Evolutionary conservation across 1,139 yeast genomes (phyloP), one percentile per base, ranked within the genome.

Genomic region (Taphrina betulina): DNA sequence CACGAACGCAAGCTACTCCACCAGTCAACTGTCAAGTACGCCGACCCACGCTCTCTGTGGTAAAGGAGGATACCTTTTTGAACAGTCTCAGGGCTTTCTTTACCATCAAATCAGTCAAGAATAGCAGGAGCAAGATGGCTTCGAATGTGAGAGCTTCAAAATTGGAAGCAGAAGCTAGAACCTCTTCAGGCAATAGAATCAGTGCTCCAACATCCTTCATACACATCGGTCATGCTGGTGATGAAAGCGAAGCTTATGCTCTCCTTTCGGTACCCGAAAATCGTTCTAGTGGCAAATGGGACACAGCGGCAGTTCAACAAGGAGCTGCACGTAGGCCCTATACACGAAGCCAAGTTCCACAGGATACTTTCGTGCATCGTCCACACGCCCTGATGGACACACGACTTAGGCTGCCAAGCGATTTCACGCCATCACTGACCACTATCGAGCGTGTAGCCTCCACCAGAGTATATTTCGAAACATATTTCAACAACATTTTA

Each of bases 371-470:
- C 5, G 38, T 43, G 16, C 23, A 3, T 14, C 36, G 48, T 8
- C 38, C 48, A 16, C 48, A 43, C 7, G 19, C 19, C 5, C 16
- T 16, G 5, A 14, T 43, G 1, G 37, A 35, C 8, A 45, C 42
- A 5, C 8, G 24, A 22, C n/a, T 24, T 20, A 17, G 34, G 17
- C 35, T 35, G n/a, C 34, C 34, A 5, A 20, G 20, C 7, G 26
- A 19, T 14, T 52, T 52, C 36, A 34, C 14, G 19, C 58, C 58
- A 10, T 35, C 58, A 1, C 41, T 51, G 7, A 31, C 41, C 20
- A 56, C 58, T 5, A 51, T 56, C 19, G 58, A 56, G 33, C 41
- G 43, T 20, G 41, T 57, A 5, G 58, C 56, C 16, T 37, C 57
- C 17, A 36, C 57, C 17, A 53, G 42, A 10, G 45, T 36, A 10